Base-by-base conservation (phyloP, 805 yeast species). In the Schwanniomyces polymorphus region DNA sequence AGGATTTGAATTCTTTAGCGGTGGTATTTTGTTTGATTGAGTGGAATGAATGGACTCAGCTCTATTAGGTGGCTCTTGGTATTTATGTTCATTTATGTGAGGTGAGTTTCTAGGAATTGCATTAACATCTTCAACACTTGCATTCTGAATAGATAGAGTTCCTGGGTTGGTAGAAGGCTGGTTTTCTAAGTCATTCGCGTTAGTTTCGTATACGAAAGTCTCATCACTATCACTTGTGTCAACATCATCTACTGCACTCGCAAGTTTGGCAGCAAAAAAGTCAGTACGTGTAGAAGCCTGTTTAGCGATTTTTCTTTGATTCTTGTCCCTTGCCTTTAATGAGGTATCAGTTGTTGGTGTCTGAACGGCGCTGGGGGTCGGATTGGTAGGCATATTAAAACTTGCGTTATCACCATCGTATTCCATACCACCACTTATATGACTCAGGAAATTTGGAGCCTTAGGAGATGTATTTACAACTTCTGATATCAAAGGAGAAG, bases 241-340 rank as follows among this genome's bases (percentile, higher is more conserved):
- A 38, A 82, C 91, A 56, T 90, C 97, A 52, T 87, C 96, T 4
- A 92, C 95, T 0, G 98, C 98, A 46, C 90, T 85, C 7, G 97
- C 98, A 50, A 94, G 75, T 56, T 86, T 88, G 0, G 98, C 97
- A 8, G 97, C 98, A 65, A 94, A 94, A 50, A 90, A 82, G 60
- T 91, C 98, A 0, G 97, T 94, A 59, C 91, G 80, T 7, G 96
- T 83, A 3, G 89, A 79, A 52, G 76, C 80, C 50, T 80, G 82
- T 44, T 78, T 72, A 10, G 71, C 57, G 10, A 62, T 58, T 29
- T 63, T 63, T 51, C 67, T 70, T 27, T 50, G 56, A 42, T 59
- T 64, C 35, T 48, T 53, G 53, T 57, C 60, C 27, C 41, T 37
- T 14, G 46, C 33, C 21, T 41, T 46, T 16, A 16, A 29, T 4